Evolutionary conservation across 148 eudicot genomes (phyloP).

Genomic region (Vaccinium vitisidaea): DNA sequence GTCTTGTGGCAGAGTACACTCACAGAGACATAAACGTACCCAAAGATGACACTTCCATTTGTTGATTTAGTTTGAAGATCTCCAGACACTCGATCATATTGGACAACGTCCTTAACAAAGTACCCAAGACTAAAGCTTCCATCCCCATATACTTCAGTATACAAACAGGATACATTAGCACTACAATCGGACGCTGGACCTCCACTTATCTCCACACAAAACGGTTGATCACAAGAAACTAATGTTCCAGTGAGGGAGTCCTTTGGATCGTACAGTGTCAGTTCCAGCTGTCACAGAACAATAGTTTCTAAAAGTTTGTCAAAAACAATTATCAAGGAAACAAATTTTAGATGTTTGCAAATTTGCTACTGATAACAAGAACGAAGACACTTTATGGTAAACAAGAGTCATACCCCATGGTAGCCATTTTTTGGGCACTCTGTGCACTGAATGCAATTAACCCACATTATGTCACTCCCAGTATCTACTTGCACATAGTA

Average conservation of each 20-base stretch:
- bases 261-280: constrained; percentile 64
- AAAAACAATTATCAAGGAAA: constrained; percentile 9
- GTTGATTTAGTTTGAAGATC: constrained; percentile 79
- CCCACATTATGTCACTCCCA: constrained; percentile 93
- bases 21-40: constrained; percentile 42
- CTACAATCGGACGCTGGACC: constrained; percentile 58
- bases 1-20: not conserved
- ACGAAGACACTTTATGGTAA: constrained; percentile 1
- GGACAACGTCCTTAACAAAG: constrained; percentile 77
- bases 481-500: constrained; percentile 98
- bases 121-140: constrained; percentile 86
- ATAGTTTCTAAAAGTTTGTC: constrained; percentile 5
- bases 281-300: constrained; percentile 63
- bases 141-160: constrained; percentile 78
- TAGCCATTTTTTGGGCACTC: constrained; percentile 87
- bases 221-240: constrained; percentile 56
- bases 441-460: constrained; percentile 83
- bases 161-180: constrained; percentile 60
- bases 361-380: not conserved
- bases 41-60: constrained; percentile 87
- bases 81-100: constrained; percentile 92
- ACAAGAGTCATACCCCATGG: constrained; percentile 58
- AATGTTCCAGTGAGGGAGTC: constrained; percentile 60
- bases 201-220: constrained; percentile 62
- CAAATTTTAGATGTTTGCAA: not conserved